phyloP scores from a whole-genome alignment of 2,329 filamentous ascomycete species.

The Neoscytalidium dimidiatum region DNA sequence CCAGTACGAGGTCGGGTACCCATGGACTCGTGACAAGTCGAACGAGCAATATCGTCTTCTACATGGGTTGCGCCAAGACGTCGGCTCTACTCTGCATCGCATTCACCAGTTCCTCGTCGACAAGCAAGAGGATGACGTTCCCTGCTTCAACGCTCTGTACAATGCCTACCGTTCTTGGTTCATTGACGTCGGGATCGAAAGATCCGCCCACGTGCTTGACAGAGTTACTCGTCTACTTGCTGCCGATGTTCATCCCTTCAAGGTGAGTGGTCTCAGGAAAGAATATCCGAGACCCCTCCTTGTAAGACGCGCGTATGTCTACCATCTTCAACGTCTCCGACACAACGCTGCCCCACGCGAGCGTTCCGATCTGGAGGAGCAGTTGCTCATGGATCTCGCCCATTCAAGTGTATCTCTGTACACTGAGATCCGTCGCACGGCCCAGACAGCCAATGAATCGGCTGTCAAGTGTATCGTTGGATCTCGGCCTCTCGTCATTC shows the following conservation, averaged over 20 bases:
- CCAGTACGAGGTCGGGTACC: slow-evolving; percentile 84
- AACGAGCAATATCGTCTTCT: slow-evolving; percentile 69
- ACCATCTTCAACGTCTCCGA: slow-evolving; percentile 89
- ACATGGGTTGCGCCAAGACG: slow-evolving; percentile 76
- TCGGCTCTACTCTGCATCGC: slow-evolving; percentile 77
- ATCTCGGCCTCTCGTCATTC: slow-evolving; percentile 84
- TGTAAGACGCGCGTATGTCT: slow-evolving; percentile 88
- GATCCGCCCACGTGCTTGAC: slow-evolving; percentile 90
- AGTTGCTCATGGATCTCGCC: slow-evolving; percentile 80
- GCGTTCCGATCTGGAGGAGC: slow-evolving; percentile 87
- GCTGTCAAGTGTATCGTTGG: slow-evolving; percentile 90
- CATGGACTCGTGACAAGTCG: slow-evolving; percentile 62
- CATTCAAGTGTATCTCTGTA: slow-evolving; percentile 89
- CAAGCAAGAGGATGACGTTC: slow-evolving; percentile 92
- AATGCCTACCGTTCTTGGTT: slow-evolving; percentile 95
- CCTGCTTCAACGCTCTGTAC: slow-evolving; percentile 91
- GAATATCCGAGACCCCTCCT: slow-evolving; percentile 90
- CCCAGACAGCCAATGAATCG: slow-evolving; percentile 88
- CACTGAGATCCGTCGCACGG: slow-evolving; percentile 91
- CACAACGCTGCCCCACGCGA: slow-evolving; percentile 88
- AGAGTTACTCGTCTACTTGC: slow-evolving; percentile 81
- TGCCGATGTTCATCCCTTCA: slow-evolving; percentile 88
- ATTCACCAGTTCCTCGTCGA: slow-evolving; percentile 81
- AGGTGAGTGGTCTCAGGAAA: slow-evolving; percentile 89
- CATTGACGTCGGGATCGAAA: slow-evolving; percentile 93